Conservation (phyloP, 306 rosid genomes). For the Trifolium repens region DNA sequence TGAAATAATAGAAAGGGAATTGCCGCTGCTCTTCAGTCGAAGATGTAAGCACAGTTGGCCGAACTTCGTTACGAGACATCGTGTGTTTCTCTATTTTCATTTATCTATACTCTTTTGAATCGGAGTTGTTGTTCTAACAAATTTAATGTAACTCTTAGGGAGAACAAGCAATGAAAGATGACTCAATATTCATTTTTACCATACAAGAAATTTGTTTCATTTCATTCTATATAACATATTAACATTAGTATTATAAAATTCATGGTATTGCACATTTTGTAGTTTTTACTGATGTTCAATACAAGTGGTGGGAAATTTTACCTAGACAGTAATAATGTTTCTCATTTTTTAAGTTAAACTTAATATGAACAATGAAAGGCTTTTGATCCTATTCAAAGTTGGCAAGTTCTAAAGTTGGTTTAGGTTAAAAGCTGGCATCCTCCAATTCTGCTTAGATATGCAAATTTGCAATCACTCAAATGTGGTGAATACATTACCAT, state of each 20-base stretch:
- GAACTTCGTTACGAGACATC: no score
- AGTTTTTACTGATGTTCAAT: conserved; percentile 21
- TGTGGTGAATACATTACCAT: background rate
- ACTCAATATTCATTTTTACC: conserved; percentile 9
- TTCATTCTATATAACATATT: background rate
- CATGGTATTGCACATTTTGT: conserved; percentile 1
- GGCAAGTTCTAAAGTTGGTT: background rate
- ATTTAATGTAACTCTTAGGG: background rate
- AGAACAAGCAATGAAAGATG: conserved; percentile 12
- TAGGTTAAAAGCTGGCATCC: background rate
- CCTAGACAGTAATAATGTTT: background rate
- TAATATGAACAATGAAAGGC: conserved; percentile 12
- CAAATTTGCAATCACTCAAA: background rate
- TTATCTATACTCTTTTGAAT: no score
- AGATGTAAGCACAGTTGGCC: no score
- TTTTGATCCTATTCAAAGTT: background rate
- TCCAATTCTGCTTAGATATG: conserved; percentile 11
- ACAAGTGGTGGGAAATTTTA: background rate
- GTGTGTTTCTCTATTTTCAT: no score
- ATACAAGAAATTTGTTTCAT: conserved; percentile 13
- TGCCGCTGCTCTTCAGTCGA: no score
- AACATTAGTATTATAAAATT: conserved; percentile 26
- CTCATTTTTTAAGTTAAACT: background rate
- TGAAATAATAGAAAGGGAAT: no score
- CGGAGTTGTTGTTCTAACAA: background rate